Conservation (phyloP, 805 yeast genomes). For the Maudiozyma saulgeensis region DNA sequence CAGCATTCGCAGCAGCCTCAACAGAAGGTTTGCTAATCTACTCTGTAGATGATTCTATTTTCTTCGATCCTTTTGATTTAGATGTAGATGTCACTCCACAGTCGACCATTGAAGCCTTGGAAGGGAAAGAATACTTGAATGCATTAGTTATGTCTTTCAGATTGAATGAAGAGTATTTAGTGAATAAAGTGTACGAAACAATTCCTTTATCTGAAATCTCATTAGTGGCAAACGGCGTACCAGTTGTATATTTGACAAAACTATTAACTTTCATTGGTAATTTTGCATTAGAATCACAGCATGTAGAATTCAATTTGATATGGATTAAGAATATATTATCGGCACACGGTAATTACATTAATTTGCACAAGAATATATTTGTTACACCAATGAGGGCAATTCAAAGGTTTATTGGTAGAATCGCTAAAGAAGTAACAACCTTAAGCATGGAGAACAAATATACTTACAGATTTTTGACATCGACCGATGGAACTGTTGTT, state of each 20-base stretch:
- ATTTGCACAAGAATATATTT: conserved; percentile 50
- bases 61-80: conserved; percentile 91
- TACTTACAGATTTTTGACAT: conserved; percentile 42
- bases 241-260: conserved; percentile 64
- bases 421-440: conserved; percentile 63
- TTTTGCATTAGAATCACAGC: conserved; percentile 60
- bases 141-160: conserved; percentile 91
- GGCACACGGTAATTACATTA: conserved; percentile 69
- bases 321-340: conserved; percentile 71
- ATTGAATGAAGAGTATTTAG: conserved; percentile 68
- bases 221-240: conserved; percentile 59
- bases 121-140: conserved; percentile 49
- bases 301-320: conserved; percentile 70
- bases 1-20: conserved; percentile 87
- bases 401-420: conserved; percentile 63
- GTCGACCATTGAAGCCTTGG: conserved; percentile 50
- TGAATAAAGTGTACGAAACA: conserved; percentile 63
- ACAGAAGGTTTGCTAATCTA: conserved; percentile 86
- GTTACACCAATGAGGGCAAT: conserved; percentile 56
- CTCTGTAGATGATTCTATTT: conserved; percentile 62
- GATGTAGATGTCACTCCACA: conserved; percentile 89
- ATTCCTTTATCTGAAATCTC: conserved; percentile 64
- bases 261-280: conserved; percentile 62
- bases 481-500: conserved; percentile 21
- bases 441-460: conserved; percentile 46